These are phyloP conservation scores for Pneumocystis jirovecii DNA, from an alignment of 1,139 yeast species.

Conservation along the genomic window DNA sequence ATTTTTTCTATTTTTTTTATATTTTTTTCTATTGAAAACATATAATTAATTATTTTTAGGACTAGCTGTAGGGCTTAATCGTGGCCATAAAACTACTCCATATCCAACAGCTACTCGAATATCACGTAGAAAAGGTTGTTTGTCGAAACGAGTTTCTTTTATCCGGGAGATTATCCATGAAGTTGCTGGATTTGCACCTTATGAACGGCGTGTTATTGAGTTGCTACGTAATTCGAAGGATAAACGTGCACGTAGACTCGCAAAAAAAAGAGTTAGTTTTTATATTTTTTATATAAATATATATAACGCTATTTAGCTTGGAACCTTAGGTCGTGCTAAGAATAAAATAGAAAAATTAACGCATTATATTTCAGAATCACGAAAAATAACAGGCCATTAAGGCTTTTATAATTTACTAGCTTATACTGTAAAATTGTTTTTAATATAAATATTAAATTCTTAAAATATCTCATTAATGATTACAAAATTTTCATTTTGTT, in stretches of 20 bases:
- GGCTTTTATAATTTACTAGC: not conserved
- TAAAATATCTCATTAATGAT: not conserved
- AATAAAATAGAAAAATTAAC: constrained; percentile 98
- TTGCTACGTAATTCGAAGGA: constrained; percentile 99
- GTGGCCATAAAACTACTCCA: constrained; percentile 94
- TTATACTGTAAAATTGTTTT: not conserved
- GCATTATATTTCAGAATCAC: constrained; percentile 92
- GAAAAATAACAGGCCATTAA: constrained; percentile 21
- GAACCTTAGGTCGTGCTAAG: constrained; percentile 99
- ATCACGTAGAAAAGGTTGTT: constrained; percentile 94
- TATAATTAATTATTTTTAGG: constrained; percentile 32
- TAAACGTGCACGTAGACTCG: constrained; percentile 99
- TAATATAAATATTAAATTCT: not conserved
- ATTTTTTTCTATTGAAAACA: not conserved
- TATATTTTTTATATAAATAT: not conserved
- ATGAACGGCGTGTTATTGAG: constrained; percentile 98
- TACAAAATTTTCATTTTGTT: not conserved
- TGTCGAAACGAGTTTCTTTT: constrained; percentile 88
- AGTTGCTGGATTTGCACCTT: constrained; percentile 98
- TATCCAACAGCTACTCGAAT: constrained; percentile 89
- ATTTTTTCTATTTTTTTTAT: not conserved
- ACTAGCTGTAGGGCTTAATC: constrained; percentile 97
- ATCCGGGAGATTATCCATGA: constrained; percentile 93
- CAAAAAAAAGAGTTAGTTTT: constrained; percentile 57
- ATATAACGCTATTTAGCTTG: constrained; percentile 42